These are phyloP conservation scores for Teratosphaeria nubilosa DNA, from an alignment of 2,329 filamentous ascomycete genomes.

Conservation along the genomic window DNA sequence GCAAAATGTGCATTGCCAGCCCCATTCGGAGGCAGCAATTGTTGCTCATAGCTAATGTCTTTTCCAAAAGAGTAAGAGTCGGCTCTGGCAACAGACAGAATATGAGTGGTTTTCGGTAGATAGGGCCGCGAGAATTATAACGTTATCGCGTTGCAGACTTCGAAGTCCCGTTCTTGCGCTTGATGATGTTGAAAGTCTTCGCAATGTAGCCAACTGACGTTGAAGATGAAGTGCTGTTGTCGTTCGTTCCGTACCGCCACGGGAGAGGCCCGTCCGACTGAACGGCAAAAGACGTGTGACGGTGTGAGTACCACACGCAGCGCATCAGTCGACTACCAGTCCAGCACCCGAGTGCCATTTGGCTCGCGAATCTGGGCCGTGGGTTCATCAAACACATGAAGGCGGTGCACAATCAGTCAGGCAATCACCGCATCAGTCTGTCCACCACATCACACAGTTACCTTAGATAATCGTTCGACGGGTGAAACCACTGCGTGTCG, in stretches of 20 bases:
- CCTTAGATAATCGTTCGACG: background rate
- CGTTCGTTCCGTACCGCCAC: background rate
- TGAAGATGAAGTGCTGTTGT: slow-evolving; percentile 1
- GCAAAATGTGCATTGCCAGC: background rate
- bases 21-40: background rate
- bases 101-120: slow-evolving; percentile 1
- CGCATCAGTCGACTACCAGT: background rate
- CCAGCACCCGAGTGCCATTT: background rate
- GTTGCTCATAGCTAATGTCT: slow-evolving; percentile 2
- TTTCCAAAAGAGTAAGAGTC: background rate
- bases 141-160: background rate
- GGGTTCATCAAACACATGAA: too few species aligned
- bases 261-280: too few species aligned
- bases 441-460: background rate
- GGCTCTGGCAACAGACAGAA: slow-evolving; percentile 2
- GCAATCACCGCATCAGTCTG: background rate
- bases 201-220: slow-evolving; percentile 1
- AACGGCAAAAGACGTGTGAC: too few species aligned
- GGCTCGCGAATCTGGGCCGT: background rate
- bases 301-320: background rate
- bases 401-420: background rate
- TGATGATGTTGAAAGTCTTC: background rate
- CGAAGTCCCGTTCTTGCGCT: background rate
- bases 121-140: background rate
- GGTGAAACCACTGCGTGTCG: background rate